Conservation (phyloP, 495 filamentous ascomycete genomes). For the Delitschia confertaspora region DNA sequence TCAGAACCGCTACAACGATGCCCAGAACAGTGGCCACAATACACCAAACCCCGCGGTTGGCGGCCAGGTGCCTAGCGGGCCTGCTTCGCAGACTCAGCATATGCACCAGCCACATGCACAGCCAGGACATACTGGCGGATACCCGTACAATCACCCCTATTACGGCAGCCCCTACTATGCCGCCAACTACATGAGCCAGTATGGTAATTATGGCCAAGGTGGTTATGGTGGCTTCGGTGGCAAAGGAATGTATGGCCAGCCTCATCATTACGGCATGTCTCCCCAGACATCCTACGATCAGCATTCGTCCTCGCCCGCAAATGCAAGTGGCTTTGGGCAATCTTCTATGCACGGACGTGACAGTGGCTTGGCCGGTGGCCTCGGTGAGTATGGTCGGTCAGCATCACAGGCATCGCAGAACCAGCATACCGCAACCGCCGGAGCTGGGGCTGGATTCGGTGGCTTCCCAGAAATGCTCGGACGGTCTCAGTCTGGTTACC, state of each 20-base stretch:
- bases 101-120: conserved; percentile 56
- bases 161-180: conserved; percentile 72
- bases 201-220: conserved; percentile 51
- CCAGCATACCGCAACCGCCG: conserved; percentile 49
- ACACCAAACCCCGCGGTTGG: conserved; percentile 77
- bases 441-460: conserved; percentile 52
- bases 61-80: conserved; percentile 51
- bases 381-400: conserved; percentile 67
- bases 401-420: conserved; percentile 65
- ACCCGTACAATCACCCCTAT: conserved; percentile 68
- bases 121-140: conserved; percentile 38
- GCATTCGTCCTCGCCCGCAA: conserved; percentile 66
- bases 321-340: conserved; percentile 62
- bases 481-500: conserved; percentile 58
- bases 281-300: conserved; percentile 65
- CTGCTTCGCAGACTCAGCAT: conserved; percentile 49
- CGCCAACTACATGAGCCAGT: conserved; percentile 68
- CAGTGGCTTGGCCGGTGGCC: conserved; percentile 44
- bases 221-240: conserved; percentile 48
- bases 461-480: conserved; percentile 72
- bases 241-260: conserved; percentile 76
- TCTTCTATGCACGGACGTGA: conserved; percentile 60
- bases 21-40: conserved; percentile 75
- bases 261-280: conserved; percentile 66
- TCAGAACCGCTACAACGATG: conserved; percentile 65